Evolutionary conservation across 1,139 yeast genomes (phyloP), one percentile per base, ranked within the genome.

Genomic region (Meyerozyma guilliermondii): DNA sequence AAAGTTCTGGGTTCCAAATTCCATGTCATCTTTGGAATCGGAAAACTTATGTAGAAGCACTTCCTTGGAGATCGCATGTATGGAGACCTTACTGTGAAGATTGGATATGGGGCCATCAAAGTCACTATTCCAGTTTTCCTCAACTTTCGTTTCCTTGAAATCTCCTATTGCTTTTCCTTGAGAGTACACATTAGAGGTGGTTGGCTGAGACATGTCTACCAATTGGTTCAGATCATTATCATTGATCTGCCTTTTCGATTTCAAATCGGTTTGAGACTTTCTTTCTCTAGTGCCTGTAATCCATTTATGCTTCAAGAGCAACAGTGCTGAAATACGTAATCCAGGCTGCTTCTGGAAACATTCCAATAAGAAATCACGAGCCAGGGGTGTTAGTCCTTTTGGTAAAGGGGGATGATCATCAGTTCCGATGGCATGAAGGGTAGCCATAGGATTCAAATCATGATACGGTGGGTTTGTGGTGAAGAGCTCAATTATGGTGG

Each of bases 391-490:
- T 7, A 79, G 65, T 30, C 68, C 75, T 35, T 70, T 73, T 0
- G 98, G 97, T 17, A 87, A 63, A 0, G 91, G 88, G 2, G 95
- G 92, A 50, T 79, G 80, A 8, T 80, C 83, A 46, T 89, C 95
- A 14, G 88, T 82, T 2, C 94, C 97, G 43, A 91, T 88, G 0
- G 97, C 96, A 66, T 87, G 96, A 50, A 92, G 72, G 0, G 96
- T 91, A 1, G 95, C 87, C 81, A 89, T 85, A 22, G 89, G 87
- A 45, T 83, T 82, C 44, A 85, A 66, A 40, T 87, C 83, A 49
- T 85, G 84, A 53, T 87, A 88, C 0, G 98, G 97, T 0, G 98
- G 98, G 42, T 81, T 74, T 0, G 88, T 95, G 0, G 96, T 85
- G 43, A 88, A 68, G 40, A 92, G 66, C 59, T 92, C 99, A 8